Evolutionary conservation across 768 basidiomycete genomes (phyloP).

Genomic region (Collybia sp.): DNA sequence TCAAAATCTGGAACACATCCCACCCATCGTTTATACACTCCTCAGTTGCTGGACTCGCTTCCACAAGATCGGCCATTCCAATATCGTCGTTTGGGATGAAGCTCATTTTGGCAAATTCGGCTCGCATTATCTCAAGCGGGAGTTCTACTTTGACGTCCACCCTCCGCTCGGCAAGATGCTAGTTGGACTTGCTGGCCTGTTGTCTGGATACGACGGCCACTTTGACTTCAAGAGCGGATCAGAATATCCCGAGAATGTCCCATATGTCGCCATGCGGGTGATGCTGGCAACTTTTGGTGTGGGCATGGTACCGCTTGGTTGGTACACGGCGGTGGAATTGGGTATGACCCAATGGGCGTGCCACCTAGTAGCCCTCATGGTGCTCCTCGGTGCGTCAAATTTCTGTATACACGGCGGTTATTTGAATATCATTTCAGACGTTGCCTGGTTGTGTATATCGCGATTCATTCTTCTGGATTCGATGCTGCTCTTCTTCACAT

Average conservation of each 20-base stretch:
- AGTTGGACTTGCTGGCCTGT: conserved; percentile 86
- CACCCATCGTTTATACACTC: conserved; percentile 84
- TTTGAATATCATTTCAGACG: conserved; percentile 47
- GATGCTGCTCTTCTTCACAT: conserved; percentile 99
- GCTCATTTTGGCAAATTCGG: conserved; percentile 99
- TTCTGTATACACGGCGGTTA: neutral
- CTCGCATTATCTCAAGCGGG: conserved; percentile 95
- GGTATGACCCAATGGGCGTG: conserved; percentile 88
- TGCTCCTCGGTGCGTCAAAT: conserved; percentile 68
- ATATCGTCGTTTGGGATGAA: conserved; percentile 96
- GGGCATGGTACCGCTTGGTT: conserved; percentile 90
- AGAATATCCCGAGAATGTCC: conserved; percentile 77
- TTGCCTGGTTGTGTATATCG: conserved; percentile 95
- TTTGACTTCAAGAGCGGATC: conserved; percentile 96
- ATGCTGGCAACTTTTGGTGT: conserved; percentile 94
- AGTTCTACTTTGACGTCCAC: conserved; percentile 99
- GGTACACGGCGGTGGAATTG: conserved; percentile 94
- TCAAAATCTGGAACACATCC: conserved; percentile 76
- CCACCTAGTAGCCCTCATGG: conserved; percentile 93
- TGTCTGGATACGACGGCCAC: conserved; percentile 86
- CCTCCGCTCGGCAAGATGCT: conserved; percentile 99
- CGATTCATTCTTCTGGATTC: conserved; percentile 97
- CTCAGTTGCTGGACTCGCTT: conserved; percentile 94
- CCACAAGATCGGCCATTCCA: conserved; percentile 84
- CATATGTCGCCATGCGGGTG: conserved; percentile 92